Conservation (phyloP, 768 basidiomycete species). For the Pisolithus marmoratus region DNA sequence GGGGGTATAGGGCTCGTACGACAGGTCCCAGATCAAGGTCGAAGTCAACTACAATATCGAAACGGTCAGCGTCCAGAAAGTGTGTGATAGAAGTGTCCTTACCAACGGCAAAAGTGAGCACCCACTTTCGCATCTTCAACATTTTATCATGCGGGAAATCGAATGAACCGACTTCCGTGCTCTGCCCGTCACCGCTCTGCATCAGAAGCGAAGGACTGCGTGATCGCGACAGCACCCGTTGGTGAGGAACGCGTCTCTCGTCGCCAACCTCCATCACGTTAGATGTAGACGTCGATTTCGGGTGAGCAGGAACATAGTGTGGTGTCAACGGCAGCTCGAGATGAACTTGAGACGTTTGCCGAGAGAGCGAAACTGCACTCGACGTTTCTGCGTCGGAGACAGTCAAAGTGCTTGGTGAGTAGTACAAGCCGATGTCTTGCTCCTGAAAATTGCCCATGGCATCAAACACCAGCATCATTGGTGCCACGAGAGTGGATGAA, state of each 20-base stretch:
- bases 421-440: slow-evolving; percentile 25
- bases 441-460: slow-evolving; percentile 17
- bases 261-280: slow-evolving; percentile 18
- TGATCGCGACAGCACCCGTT: slow-evolving; percentile 36
- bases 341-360: slow-evolving; percentile 10
- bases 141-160: slow-evolving; percentile 44
- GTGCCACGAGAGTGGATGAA: not conserved
- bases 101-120: slow-evolving; percentile 63
- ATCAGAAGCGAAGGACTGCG: slow-evolving; percentile 40
- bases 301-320: slow-evolving; percentile 2
- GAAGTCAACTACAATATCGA: slow-evolving; percentile 60
- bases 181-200: slow-evolving; percentile 26
- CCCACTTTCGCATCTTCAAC: slow-evolving; percentile 57
- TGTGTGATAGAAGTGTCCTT: slow-evolving; percentile 11
- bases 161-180: slow-evolving; percentile 36
- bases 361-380: slow-evolving; percentile 9
- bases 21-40: slow-evolving; percentile 85
- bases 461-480: slow-evolving; percentile 1
- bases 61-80: not conserved
- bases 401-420: slow-evolving; percentile 20
- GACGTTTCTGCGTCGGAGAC: slow-evolving; percentile 22
- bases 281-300: slow-evolving; percentile 33
- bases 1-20: slow-evolving; percentile 64
- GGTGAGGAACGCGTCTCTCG: slow-evolving; percentile 7
- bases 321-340: slow-evolving; percentile 1